A percentile compares a stretch with the other conserved stretches of the same genome.
These are phyloP conservation scores for Calonectria montana DNA, from an alignment of 2,329 filamentous ascomycete genomes.

Conservation along the genomic window DNA sequence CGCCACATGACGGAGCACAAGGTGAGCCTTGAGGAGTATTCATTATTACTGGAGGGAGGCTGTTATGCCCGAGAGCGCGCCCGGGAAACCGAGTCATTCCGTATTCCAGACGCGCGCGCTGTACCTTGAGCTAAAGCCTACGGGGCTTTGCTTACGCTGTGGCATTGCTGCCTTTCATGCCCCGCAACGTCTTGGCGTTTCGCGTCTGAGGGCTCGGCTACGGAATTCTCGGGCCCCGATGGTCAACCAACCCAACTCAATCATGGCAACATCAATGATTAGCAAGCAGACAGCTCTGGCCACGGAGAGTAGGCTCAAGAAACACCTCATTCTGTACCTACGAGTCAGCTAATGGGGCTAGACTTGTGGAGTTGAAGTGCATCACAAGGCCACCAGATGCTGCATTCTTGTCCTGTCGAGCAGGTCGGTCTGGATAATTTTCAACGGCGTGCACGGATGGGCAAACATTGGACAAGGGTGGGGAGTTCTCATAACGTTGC, in stretches of 20 bases:
- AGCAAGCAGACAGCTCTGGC: background rate
- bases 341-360: background rate
- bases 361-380: background rate
- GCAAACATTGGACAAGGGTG: background rate
- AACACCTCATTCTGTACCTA: background rate
- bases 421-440: no score
- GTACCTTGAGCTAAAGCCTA: background rate
- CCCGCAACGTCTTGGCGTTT: background rate
- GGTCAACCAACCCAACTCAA: background rate
- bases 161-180: background rate
- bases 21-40: background rate
- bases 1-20: background rate
- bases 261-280: background rate
- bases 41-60: background rate
- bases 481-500: background rate
- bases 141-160: background rate
- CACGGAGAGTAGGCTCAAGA: background rate
- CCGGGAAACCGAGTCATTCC: background rate
- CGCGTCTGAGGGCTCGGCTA: background rate
- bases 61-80: background rate
- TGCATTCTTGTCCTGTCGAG: background rate
- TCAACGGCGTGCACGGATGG: background rate
- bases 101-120: background rate
- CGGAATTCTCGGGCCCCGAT: constrained; percentile 1
- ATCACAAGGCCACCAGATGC: background rate